Conservation (phyloP, 2,329 filamentous ascomycete species). For the Alternaria sp. region DNA sequence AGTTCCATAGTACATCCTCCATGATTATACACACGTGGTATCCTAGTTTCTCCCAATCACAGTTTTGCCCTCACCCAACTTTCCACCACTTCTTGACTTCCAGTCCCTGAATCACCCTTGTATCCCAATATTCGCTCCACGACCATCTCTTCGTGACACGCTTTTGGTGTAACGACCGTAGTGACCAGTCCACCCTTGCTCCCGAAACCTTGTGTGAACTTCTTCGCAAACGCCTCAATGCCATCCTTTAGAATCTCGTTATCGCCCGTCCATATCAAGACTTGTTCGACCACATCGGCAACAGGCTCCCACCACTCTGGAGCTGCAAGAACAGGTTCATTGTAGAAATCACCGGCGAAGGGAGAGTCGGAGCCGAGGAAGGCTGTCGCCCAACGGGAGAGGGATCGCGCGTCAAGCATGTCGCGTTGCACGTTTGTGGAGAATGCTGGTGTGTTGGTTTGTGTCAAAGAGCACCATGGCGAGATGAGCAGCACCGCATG, state of each 20-base stretch:
- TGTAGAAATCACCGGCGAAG: slow-evolving; percentile 63
- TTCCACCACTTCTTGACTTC: slow-evolving; percentile 49
- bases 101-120: slow-evolving; percentile 48
- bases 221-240: slow-evolving; percentile 61
- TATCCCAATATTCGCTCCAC: slow-evolving; percentile 53
- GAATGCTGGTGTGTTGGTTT: slow-evolving; percentile 55
- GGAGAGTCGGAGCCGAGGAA: slow-evolving; percentile 57
- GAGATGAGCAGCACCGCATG: slow-evolving; percentile 63
- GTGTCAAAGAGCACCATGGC: slow-evolving; percentile 65
- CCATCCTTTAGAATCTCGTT: slow-evolving; percentile 66
- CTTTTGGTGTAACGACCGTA: slow-evolving; percentile 50
- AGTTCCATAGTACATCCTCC: too few species aligned
- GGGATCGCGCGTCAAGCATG: slow-evolving; percentile 55
- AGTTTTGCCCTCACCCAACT: slow-evolving; percentile 52
- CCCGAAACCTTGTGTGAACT: slow-evolving; percentile 55
- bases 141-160: slow-evolving; percentile 55
- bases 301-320: slow-evolving; percentile 63
- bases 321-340: slow-evolving; percentile 60
- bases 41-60: slow-evolving; percentile 18
- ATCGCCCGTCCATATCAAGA: slow-evolving; percentile 64
- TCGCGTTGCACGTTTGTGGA: slow-evolving; percentile 61
- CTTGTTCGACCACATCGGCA: slow-evolving; percentile 55
- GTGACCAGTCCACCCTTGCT: slow-evolving; percentile 42
- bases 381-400: slow-evolving; percentile 57
- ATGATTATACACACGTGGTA: background rate